These are phyloP conservation scores for Pseudogymnoascus sp. DNA, from an alignment of 2,329 filamentous ascomycete species.

Conservation along the genomic window DNA sequence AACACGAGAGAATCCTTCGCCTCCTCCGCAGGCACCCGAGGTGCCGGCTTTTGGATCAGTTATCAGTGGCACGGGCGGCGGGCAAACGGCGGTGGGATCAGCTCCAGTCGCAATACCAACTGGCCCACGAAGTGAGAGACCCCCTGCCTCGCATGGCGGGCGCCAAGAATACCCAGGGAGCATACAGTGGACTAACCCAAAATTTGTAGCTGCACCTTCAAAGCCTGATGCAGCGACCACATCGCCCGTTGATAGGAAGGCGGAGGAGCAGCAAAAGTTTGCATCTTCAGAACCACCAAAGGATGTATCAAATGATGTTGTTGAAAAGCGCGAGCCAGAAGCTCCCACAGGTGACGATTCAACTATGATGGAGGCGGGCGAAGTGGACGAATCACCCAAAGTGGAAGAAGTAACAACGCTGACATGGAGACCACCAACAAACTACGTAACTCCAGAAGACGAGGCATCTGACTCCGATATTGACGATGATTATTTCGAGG, in stretches of 20 bases:
- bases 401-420: conserved; percentile 1
- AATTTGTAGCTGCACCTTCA: not conserved
- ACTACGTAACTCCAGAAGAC: conserved; percentile 9
- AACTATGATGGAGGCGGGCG: conserved; percentile 7
- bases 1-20: conserved; percentile 35
- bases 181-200: conserved; percentile 9
- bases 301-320: not conserved
- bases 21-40: conserved; percentile 45
- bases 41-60: conserved; percentile 48
- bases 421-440: not conserved
- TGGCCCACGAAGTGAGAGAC: conserved; percentile 8
- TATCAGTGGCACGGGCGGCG: conserved; percentile 2
- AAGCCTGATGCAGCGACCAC: not conserved
- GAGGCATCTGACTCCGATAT: conserved; percentile 27
- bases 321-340: not conserved
- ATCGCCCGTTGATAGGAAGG: conserved; percentile 2
- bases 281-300: not conserved
- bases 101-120: conserved; percentile 5
- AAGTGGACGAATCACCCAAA: conserved; percentile 2
- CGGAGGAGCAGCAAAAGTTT: not conserved
- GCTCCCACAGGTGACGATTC: not conserved
- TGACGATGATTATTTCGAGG: conserved; percentile 27
- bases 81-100: conserved; percentile 2
- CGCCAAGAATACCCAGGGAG: conserved; percentile 3
- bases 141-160: conserved; percentile 6